Percentiles rank a stretch among this genome's conserved stretches.
phyloP scores from a whole-genome alignment of 1,284 basidiomycete species.

The Lignosus rhinocerotis region DNA sequence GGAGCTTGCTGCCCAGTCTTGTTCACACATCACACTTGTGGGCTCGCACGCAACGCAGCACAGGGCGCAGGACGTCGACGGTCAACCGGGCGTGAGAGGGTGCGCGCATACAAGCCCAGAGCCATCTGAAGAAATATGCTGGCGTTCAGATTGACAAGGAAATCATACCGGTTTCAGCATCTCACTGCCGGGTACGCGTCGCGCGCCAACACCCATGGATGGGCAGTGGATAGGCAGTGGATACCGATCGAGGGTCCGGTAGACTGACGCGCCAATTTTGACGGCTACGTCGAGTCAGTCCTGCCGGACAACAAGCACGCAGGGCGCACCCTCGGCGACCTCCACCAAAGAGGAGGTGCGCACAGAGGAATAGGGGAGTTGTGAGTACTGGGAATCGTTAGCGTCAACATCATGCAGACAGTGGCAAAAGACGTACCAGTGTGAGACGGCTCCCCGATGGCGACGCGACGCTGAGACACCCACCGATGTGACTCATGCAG shows the following conservation, averaged over 20 bases:
- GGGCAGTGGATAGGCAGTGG: not conserved
- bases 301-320: not conserved
- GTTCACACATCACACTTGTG: not conserved
- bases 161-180: not conserved
- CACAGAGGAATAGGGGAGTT: not conserved
- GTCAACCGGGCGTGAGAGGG: not conserved
- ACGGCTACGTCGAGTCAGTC: not conserved
- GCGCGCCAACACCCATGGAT: not conserved
- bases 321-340: not conserved
- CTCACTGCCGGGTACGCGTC: not conserved
- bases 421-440: not conserved
- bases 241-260: not conserved
- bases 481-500: not conserved
- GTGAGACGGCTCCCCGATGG: not conserved
- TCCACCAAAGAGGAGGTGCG: not conserved
- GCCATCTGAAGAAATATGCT: not conserved
- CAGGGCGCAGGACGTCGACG: not conserved
- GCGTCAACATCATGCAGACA: not conserved
- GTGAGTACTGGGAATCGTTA: not conserved
- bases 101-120: not conserved
- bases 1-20: not conserved
- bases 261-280: not conserved
- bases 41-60: not conserved
- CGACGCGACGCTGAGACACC: not conserved
- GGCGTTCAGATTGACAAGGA: too few relatives aligned